Conservation (phyloP, 1,284 basidiomycete species). For the Microstroma glucosiphilum region DNA sequence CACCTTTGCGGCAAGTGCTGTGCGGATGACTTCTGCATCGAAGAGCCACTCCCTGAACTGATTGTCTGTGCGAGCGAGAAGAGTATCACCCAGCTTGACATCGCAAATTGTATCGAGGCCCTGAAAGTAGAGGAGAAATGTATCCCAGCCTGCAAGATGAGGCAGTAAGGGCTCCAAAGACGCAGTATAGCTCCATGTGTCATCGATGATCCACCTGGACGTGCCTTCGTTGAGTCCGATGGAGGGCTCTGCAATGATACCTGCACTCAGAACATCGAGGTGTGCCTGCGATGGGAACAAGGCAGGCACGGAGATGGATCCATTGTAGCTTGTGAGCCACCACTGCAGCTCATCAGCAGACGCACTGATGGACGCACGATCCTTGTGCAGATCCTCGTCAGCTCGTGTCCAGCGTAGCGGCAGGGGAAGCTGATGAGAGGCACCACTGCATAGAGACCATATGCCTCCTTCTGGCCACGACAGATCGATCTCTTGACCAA, state of each 20-base stretch:
- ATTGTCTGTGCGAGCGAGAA: constrained; percentile 60
- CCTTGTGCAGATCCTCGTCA: neutral
- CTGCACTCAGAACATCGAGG: constrained; percentile 57
- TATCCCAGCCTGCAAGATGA: constrained; percentile 29
- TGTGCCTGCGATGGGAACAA: constrained; percentile 59
- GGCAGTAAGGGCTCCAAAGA: constrained; percentile 55
- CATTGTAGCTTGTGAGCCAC: constrained; percentile 59
- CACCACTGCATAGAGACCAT: constrained; percentile 7
- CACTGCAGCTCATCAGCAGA: constrained; percentile 54
- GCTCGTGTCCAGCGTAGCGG: neutral
- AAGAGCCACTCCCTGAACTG: constrained; percentile 60
- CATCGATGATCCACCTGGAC: constrained; percentile 59
- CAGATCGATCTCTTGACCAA: constrained; percentile 19
- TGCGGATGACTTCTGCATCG: constrained; percentile 42
- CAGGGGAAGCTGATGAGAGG: neutral
- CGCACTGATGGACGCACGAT: no score
- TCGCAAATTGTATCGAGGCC: constrained; percentile 61
- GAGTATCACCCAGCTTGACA: constrained; percentile 57
- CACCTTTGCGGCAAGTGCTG: neutral
- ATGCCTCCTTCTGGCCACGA: constrained; percentile 18
- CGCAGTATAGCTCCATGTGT: constrained; percentile 61
- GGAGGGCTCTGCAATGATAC: constrained; percentile 59
- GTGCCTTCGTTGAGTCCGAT: constrained; percentile 60
- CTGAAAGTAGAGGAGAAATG: constrained; percentile 59
- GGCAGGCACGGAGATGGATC: constrained; percentile 58